Evolutionary conservation across 768 basidiomycete genomes (phyloP), one percentile per base, ranked within the genome.

Genomic region (Hericium coralloides): DNA sequence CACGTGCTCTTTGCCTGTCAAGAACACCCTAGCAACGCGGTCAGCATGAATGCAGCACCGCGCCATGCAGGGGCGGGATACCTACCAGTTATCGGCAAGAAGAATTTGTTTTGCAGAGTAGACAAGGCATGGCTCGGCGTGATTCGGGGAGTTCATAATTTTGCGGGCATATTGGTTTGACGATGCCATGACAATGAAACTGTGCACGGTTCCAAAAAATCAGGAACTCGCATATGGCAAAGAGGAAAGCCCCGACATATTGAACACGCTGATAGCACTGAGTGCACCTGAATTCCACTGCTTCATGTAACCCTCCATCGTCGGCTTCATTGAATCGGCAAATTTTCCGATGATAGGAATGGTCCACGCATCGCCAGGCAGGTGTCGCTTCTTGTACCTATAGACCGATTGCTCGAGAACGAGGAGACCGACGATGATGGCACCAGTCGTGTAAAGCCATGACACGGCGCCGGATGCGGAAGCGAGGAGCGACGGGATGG

Each of bases 321-420:
- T 86, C 12, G 97, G 97, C 62, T 87, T 82, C 74, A 95, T 74
- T 4, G 92, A 95, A 67, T 98, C 92, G 4, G 87, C 84, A 64
- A 98, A 97, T 71, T 94, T 94, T 57, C 97, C 97, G 56, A 99
- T 98, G 66, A 99, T 66, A n/a, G 97, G 97, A 61, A 97, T 94
- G 12, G 93, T 97, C 94, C 93, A 98, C 67, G 70, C 77, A 49
- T 79, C 83, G 6, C 95, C 95, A 0, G 95, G 94, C 7, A 98
- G 80, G 64, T 88, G 81, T 18, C 78, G 81, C 67, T 98, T 98
- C 75, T 97, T 95, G 67, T 79, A 80, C 38, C 95, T 78, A 71
- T 95, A 99, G 18, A 94, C 81, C 36, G 80, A 75, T 73, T 97
- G 94, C 67, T 99, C 95, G 54, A 95, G 76, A 49, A 83, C 74